Evolutionary conservation across 345 rosid species (phyloP).

Genomic region (Pistacia vera): DNA sequence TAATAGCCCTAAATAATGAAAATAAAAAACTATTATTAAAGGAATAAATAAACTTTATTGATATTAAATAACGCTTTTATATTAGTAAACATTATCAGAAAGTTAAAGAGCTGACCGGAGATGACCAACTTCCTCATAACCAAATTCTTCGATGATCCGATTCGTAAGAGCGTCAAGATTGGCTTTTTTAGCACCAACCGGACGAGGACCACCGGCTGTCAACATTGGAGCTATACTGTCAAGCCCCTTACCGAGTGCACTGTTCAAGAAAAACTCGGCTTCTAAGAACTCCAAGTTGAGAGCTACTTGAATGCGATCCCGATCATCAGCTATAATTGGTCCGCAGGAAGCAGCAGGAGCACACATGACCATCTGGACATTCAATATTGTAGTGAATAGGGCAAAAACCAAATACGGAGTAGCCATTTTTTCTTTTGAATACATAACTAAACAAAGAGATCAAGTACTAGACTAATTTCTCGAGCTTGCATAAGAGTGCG

Average conservation of each 20-base stretch:
- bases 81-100: too few species aligned
- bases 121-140: slow-evolving; percentile 73
- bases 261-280: slow-evolving; percentile 45
- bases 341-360: slow-evolving; percentile 21
- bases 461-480: neutral
- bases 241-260: slow-evolving; percentile 57
- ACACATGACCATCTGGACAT: slow-evolving; percentile 5
- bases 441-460: too few species aligned
- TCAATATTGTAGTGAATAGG: neutral
- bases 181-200: slow-evolving; percentile 51
- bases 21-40: too few species aligned
- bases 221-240: slow-evolving; percentile 40
- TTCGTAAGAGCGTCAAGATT: slow-evolving; percentile 47
- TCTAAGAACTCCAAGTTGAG: slow-evolving; percentile 49
- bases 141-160: slow-evolving; percentile 60
- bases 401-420: neutral
- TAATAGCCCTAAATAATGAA: slow-evolving; percentile 50
- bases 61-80: too few species aligned
- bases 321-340: slow-evolving; percentile 41
- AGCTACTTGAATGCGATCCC: slow-evolving; percentile 49
- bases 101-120: slow-evolving; percentile 39
- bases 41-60: too few species aligned
- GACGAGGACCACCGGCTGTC: slow-evolving; percentile 64
- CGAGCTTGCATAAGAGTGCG: neutral
- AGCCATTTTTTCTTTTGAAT: neutral